Base-by-base conservation (phyloP, 345 rosid genomes). In the Pelargonium nanum region DNA sequence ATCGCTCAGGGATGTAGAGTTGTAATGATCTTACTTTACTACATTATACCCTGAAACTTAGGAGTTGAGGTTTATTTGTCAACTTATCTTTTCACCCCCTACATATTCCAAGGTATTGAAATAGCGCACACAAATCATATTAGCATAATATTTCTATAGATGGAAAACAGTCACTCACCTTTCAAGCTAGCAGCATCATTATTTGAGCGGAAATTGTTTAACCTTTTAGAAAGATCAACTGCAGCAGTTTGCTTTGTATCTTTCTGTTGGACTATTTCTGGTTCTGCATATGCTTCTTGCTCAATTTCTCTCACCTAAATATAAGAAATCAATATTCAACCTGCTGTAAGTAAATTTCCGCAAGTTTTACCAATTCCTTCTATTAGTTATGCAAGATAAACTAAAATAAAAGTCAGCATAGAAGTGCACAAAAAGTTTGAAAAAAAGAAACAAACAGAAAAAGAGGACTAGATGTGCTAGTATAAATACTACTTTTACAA, bases 281-380 rank as follows among this genome's bases (percentile, higher is more conserved):
- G 79, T 66, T 83, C 83, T 8, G 60, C 65, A 70, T 78, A 68
- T 53, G 66, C 70, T 65, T 87, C 99, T 66, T 79, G 90, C 72
- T 87, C 77, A 64, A 93, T 93, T 79, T 83, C 99, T 72, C 78
- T 74, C 4, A 93, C 96, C 99, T 93, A 68, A 45, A 64, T 73
- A 26, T 34, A 32, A 12, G 15, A 17, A 12, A 19, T 12, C 54
- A 65, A 32, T 25, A 23, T 52, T 45, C 26, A 51, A 26, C 12
- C 48, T 40, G 16, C 48, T 9, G 16, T 9, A 7, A 0, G 48
- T 40, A 40, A 2, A 10, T n/a, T 40, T 7, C 9, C 48, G 2
- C 16, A 40, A 40, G 2, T 2, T 40, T 40, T 6, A 8, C 48
- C 10, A 40, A 8, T 8, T 40, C 16, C 15, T 40, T 40, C 48